These are phyloP conservation scores for Boletus reticulatus DNA, from an alignment of 768 basidiomycete species.

Conservation along the genomic window DNA sequence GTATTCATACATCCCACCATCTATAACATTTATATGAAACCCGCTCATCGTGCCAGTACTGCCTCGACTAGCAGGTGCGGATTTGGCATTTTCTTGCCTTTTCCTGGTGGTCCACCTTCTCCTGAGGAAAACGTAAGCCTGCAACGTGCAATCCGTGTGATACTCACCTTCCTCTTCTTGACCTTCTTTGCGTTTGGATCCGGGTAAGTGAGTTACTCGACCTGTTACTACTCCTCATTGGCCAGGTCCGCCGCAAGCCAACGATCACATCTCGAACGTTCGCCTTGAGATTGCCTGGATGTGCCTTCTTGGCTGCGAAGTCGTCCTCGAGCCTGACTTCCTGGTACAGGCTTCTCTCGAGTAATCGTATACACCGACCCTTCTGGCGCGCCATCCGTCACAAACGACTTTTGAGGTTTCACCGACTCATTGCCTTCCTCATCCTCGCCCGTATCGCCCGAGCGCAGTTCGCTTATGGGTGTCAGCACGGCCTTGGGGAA, in stretches of 20 bases:
- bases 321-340: no score
- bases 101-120: constrained; percentile 79
- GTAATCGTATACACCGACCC: constrained; percentile 80
- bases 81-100: constrained; percentile 57
- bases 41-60: constrained; percentile 1
- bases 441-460: no score
- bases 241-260: constrained; percentile 67
- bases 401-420: constrained; percentile 77
- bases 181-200: constrained; percentile 59
- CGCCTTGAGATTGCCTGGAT: constrained; percentile 88
- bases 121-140: constrained; percentile 37
- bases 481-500: constrained; percentile 88
- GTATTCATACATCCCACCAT: background rate
- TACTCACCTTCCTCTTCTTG: constrained; percentile 56
- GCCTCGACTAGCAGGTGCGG: background rate
- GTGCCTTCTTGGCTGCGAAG: constrained; percentile 73
- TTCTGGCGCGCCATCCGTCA: constrained; percentile 64
- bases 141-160: background rate
- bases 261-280: constrained; percentile 73
- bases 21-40: background rate
- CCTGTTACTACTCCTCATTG: constrained; percentile 76
- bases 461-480: no score
- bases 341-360: no score
- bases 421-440: no score
- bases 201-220: constrained; percentile 83